phyloP scores from a whole-genome alignment of 441 rosid species.

The Pelargonium myrrhifolium region DNA sequence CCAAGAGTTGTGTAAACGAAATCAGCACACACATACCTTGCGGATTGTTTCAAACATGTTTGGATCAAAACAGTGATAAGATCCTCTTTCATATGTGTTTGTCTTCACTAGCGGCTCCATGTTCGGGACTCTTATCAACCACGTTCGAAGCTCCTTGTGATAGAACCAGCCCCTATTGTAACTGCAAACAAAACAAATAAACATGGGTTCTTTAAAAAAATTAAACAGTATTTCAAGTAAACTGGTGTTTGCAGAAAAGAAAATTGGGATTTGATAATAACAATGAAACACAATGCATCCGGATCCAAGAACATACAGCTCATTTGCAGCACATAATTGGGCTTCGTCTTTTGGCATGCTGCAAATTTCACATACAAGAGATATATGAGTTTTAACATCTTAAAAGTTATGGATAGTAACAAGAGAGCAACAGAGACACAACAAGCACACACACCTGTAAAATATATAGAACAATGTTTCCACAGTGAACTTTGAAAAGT shows the following conservation, averaged over 20 bases:
- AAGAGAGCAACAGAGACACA: slow-evolving; percentile 3
- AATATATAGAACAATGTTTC: slow-evolving; percentile 77
- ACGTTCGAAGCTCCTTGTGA: slow-evolving; percentile 71
- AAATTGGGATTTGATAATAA: neutral
- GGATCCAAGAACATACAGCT: slow-evolving; percentile 60
- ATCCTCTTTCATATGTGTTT: slow-evolving; percentile 67
- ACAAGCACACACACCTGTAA: slow-evolving; percentile 53
- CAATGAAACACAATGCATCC: neutral
- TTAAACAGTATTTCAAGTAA: neutral
- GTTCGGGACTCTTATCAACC: slow-evolving; percentile 64
- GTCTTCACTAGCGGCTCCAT: slow-evolving; percentile 88
- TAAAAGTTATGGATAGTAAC: neutral
- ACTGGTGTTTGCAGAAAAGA: neutral
- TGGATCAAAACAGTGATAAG: slow-evolving; percentile 86
- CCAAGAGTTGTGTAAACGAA: neutral
- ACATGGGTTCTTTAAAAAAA: neutral
- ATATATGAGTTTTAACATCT: slow-evolving; percentile 3
- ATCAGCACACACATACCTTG: slow-evolving; percentile 48
- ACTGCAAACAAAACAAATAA: slow-evolving; percentile 33
- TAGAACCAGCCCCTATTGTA: slow-evolving; percentile 78
- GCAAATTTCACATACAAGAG: slow-evolving; percentile 20
- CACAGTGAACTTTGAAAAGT: slow-evolving; percentile 57
- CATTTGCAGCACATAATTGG: slow-evolving; percentile 79
- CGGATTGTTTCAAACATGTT: slow-evolving; percentile 56
- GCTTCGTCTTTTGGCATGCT: slow-evolving; percentile 99